Base-by-base conservation (phyloP, 768 basidiomycete genomes). In the Kwoniella dejecticola region DNA sequence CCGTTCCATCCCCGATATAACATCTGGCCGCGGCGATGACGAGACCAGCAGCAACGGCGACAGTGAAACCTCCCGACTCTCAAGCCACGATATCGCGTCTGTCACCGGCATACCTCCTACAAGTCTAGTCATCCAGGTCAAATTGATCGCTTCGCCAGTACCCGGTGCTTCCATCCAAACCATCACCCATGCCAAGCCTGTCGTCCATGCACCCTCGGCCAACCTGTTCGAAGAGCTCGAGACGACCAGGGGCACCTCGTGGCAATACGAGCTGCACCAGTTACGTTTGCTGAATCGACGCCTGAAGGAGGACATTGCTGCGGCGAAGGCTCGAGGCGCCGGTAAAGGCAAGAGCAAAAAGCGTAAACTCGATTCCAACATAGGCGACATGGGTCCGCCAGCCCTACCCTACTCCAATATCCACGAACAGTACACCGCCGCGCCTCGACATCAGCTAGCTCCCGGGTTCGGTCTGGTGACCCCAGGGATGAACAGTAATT, bases 241-340 rank as follows among this genome's bases (percentile, higher is more conserved):
- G 42, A 83, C 84, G 0, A 77, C 80, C 13, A 81, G 87, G 4
- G 87, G 85, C 11, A 87, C 88, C 30, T 91, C 89, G 66, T 96
- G 93, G 92, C 92, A 95, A 80, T 95, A 91, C 68, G 90, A 92
- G 80, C 82, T 94, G 48, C 88, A 91, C 79, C 89, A 92, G 77
- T 82, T 93, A 66, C 83, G 86, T 72, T 86, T 87, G 69, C 82
- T 83, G 53, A 91, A 91, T 71, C 82, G 85, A 77, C 79, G 85
- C 62, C 65, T 91, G 57, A 77, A 77, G 52, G 87, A 88, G 46
- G 88, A 90, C 70, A 63, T 86, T 27, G 75, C 54, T 4, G 59
- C 66, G 1, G 67, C 71, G 3, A 60, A 54, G 31, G 49, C 61
- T 11, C 36, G 46, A n/a, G 59, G 60, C 12, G 68, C 62, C n/a